Evolutionary conservation across 306 rosid species (phyloP), one percentile per base, ranked within the genome.

Genomic region (Cucurbita moschata): DNA sequence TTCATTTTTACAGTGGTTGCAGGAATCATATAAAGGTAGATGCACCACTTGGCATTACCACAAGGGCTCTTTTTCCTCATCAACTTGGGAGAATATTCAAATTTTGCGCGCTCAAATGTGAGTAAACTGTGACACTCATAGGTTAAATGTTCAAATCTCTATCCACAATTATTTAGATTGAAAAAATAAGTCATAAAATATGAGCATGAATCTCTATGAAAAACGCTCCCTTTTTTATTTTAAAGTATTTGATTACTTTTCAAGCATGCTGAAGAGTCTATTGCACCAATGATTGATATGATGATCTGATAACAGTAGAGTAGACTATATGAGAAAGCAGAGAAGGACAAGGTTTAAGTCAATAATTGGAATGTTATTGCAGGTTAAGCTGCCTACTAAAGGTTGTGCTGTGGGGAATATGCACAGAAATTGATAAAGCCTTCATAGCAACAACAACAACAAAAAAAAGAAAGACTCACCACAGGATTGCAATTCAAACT

Each of bases 371-470:
- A 53, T 76, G 72, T 77, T 71, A 72, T 64, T 77, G 78, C 49
- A 65, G 77, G 75, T 77, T 68, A 63, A 57, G 75, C 78, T 61
- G 78, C 74, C 70, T 73, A 55, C 78, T 71, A 77, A 84, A 86
- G 79, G 80, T 68, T 75, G 82, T 74, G 75, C 75, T 57, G 85
- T 69, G 91, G 83, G 84, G 79, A 76, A 59, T 47, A 66, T 81
- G 91, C 96, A 85, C 96, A 85, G 85, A 91, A 89, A 84, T 85
- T 89, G 82, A 91, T 89, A 91, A 95, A 87, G 97, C 69, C 75
- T 60, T 60, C 71, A 62, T 76, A 80, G 77, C 83, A 77, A 53
- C 84, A 58, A 68, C 47, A 72, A 82, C 84, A 72, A 83, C 83
- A 75, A 63, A 76, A 43, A 72, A 49, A 75, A 85, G 79, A 77